Evolutionary conservation across 2,329 filamentous ascomycete genomes (phyloP), one percentile per base, ranked within the genome.

Genomic region (Talaromyces sp.): DNA sequence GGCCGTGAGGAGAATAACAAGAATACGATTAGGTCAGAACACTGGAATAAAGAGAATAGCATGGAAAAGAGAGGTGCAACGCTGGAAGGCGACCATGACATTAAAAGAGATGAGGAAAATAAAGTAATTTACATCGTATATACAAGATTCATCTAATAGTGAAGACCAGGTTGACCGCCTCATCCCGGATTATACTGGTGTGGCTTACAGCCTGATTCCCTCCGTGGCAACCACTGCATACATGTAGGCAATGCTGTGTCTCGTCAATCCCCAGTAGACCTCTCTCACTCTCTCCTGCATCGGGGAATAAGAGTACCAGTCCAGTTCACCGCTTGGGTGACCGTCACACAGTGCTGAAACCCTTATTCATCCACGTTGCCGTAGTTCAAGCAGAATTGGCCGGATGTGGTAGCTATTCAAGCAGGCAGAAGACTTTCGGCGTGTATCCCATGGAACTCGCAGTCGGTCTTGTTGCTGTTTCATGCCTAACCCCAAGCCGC

Each of bases 81-180:
- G 17, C 49, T 47, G 19, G 44, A 8, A 47, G 44, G 44, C 11
- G 4, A 53, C 25, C 28, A 17, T 30, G 49, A 53, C 11, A 30
- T 27, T 30, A 11, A 8, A 27, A 17, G 27, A 30, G 27, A 30
- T 15, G 27, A 53, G 8, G 3, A 53, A n/a, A 27, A 53, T 2
- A 30, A 53, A 53, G 49, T 53, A 53, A 53, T 53, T 53, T 53
- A 53, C 49, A 53, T 53, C 25, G 27, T 53, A 53, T 53, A 53
- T 53, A 30, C 49, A 53, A n/a, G 15, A 30, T 53, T 19, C 17
- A 53, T 53, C 25, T 53, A 28, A 47, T 47, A 47, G 2, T 15
- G 44, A 47, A 25, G n/a, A 47, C 44, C 33, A 47, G 19, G 19
- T 25, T 11, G 19, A 47, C 44, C 44, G 22, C 44, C 22, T 4